Base-by-base conservation (phyloP, 2,329 filamentous ascomycete species). In the Acrodontium crateriforme region DNA sequence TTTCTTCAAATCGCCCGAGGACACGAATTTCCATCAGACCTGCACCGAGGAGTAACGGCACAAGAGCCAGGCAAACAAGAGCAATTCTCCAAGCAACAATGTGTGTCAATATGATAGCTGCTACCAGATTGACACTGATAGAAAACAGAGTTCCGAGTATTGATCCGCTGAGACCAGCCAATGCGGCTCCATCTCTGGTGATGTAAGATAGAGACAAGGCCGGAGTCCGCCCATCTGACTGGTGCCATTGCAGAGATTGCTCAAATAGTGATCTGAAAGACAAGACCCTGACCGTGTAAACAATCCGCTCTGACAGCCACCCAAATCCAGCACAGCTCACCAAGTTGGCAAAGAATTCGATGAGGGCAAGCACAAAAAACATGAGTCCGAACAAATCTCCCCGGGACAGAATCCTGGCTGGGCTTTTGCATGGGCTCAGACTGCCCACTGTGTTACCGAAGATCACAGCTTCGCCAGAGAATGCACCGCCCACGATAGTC, bases 41-140 rank as follows among this genome's bases (percentile, higher is more conserved):
- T 0, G 75, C 66, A 2, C 71, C 72, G 0, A 84, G 60, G 5
- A 82, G 65, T 7, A 83, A 53, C 0, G 78, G 79, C 0, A 83
- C 70, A 6, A 71, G 62, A 1, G 76, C 66, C 5, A 84, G 59
- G 30, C 75, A 76, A 3, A 84, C 78, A 9, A 84, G 54, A 1
- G 77, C 77, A 35, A 84, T 80, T 44, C 71, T 77, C 79, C 78
- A 84, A 3, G 74, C 74, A 25, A 84, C 61, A 24, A 81, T 69
- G 36, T 79, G 74, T 0, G 76, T 71, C 7, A 83, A 47, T 16
- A 78, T 68, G 30, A 82, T 72, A 2, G 73, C 75, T 0, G 67
- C 70, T 10, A 81, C 37, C 16, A 82, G 69, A 48, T 78, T 81
- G 36, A 82, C 65, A 3, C 67, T 40, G 13, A 79, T 75, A 0